phyloP scores from a whole-genome alignment of 352 stramenopile species.

The Globisporangium emineosum region DNA sequence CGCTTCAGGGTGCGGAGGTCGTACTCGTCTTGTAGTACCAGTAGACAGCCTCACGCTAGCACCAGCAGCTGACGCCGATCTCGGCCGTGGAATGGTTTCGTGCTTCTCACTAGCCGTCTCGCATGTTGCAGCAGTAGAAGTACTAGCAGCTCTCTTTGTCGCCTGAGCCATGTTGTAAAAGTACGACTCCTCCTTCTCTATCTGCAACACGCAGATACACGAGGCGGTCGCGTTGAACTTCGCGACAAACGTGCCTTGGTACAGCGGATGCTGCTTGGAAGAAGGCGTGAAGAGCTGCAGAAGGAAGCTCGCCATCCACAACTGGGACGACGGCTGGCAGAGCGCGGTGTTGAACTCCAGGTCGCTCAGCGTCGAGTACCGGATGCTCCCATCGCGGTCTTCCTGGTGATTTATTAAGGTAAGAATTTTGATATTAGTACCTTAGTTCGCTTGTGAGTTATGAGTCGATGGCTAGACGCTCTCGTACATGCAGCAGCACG shows the following conservation, averaged over 20 bases:
- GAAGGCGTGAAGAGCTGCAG: conserved; percentile 41
- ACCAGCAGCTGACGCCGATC: not conserved
- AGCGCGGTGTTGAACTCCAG: conserved; percentile 55
- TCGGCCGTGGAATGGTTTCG: not conserved
- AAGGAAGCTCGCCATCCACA: conserved; percentile 44
- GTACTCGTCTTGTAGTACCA: not conserved
- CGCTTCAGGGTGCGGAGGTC: not conserved
- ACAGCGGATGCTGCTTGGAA: conserved; percentile 27
- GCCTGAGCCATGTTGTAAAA: conserved; percentile 30
- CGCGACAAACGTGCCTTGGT: conserved; percentile 42
- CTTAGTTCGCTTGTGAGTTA: not conserved
- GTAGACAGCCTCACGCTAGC: not conserved
- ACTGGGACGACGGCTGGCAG: conserved; percentile 37
- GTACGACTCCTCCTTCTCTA: conserved; percentile 2
- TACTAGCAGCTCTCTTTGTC: not conserved
- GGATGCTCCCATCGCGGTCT: conserved; percentile 33
- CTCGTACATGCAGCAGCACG: conserved; percentile 28
- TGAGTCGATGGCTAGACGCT: not conserved
- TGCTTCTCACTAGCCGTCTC: not conserved
- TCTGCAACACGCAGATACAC: conserved; percentile 43
- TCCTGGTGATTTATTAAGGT: conserved; percentile 27
- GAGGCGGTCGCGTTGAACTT: conserved; percentile 54
- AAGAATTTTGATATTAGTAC: not conserved
- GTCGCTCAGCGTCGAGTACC: conserved; percentile 42
- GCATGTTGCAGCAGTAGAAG: not conserved